Percentiles rank a stretch among this genome's conserved stretches.
These are phyloP conservation scores for Gentiana macrophylla DNA, from an alignment of 257 asterid genomes.

Conservation along the genomic window DNA sequence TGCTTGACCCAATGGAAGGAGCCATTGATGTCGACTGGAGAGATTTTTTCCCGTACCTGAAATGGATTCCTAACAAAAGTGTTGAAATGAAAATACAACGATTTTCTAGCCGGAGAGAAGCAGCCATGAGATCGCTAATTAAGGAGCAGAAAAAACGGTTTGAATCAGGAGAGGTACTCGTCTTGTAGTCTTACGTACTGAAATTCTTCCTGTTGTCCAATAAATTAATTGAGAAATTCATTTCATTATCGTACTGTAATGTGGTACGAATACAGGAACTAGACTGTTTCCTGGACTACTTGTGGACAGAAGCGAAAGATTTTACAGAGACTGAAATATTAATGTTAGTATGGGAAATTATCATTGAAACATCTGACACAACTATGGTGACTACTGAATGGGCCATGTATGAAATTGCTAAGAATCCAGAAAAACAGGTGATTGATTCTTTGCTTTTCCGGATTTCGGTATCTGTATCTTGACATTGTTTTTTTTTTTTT, in stretches of 20 bases:
- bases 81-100: conserved; percentile 42
- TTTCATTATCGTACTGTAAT: neutral
- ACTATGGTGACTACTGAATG: conserved; percentile 66
- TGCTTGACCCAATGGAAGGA: conserved; percentile 67
- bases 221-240: neutral
- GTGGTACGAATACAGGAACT: conserved; percentile 31
- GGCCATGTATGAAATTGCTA: conserved; percentile 88
- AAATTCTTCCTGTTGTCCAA: no score
- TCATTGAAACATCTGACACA: conserved; percentile 84
- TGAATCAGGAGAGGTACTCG: conserved; percentile 56
- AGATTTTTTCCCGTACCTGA: conserved; percentile 79
- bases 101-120: conserved; percentile 35
- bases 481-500: neutral
- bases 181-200: neutral
- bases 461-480: no score
- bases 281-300: conserved; percentile 51
- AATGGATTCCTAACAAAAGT: conserved; percentile 66
- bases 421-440: conserved; percentile 66
- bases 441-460: neutral
- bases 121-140: conserved; percentile 63
- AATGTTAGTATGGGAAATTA: conserved; percentile 79
- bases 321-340: conserved; percentile 53
- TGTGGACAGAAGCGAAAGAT: conserved; percentile 48
- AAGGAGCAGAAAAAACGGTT: conserved; percentile 44
- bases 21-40: conserved; percentile 97